A percentile compares a stretch with the other conserved stretches of the same genome.
phyloP scores from a whole-genome alignment of 352 stramenopile species.

The Phytophthora pluvialis region DNA sequence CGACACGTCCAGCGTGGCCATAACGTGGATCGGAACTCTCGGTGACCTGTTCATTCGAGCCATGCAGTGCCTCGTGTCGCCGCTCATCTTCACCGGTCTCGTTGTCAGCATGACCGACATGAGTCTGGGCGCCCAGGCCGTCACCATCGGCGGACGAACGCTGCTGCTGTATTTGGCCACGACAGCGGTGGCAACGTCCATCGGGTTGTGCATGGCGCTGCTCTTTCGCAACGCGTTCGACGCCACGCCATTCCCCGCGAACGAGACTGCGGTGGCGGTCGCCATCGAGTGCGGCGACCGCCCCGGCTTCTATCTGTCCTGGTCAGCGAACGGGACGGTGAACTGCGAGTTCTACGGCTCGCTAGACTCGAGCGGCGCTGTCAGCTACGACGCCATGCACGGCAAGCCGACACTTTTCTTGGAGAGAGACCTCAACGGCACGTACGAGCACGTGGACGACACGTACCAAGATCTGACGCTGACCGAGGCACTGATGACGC shows the following conservation, averaged over 20 bases:
- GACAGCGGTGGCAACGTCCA: constrained; percentile 34
- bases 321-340: constrained; percentile 20
- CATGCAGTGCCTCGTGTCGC: constrained; percentile 51
- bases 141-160: constrained; percentile 36
- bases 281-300: constrained; percentile 30
- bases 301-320: constrained; percentile 25
- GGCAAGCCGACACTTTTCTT: constrained; percentile 34
- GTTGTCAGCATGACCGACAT: constrained; percentile 54
- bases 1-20: constrained; percentile 18
- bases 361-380: background rate
- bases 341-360: constrained; percentile 5
- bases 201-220: constrained; percentile 40
- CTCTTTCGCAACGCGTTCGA: constrained; percentile 28
- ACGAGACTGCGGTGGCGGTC: constrained; percentile 16
- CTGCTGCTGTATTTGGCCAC: constrained; percentile 44
- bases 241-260: constrained; percentile 28
- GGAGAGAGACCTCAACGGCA: constrained; percentile 41
- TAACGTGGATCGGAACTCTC: constrained; percentile 45
- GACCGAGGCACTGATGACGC: too few species aligned
- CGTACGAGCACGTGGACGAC: constrained; percentile 21
- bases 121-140: constrained; percentile 39
- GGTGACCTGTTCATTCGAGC: constrained; percentile 58
- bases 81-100: constrained; percentile 52
- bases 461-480: background rate
- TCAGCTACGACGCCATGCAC: constrained; percentile 5